phyloP scores from a whole-genome alignment of 805 yeast genomes.

The Pichia cephalocereana region DNA sequence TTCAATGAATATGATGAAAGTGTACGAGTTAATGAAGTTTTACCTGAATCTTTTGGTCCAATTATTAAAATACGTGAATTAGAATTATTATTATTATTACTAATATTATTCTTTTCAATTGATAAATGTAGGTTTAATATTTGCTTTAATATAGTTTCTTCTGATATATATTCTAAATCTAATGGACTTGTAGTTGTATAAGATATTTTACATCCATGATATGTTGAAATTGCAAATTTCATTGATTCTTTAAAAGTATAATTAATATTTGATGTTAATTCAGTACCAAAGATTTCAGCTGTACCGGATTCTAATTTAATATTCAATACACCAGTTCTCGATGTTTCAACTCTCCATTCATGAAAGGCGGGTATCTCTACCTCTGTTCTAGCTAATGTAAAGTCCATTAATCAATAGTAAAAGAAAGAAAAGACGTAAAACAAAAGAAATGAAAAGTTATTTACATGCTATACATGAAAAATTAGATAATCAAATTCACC shows the following conservation, averaged over 20 bases:
- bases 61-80: conserved; percentile 47
- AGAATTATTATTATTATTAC: too few species aligned
- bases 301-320: conserved; percentile 45
- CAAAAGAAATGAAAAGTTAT: not conserved
- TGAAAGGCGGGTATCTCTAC: conserved; percentile 16
- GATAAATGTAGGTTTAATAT: conserved; percentile 70
- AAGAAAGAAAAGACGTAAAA: too few species aligned
- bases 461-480: not conserved
- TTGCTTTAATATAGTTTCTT: conserved; percentile 44
- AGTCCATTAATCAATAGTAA: conserved; percentile 1
- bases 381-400: conserved; percentile 2
- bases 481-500: too few species aligned
- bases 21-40: conserved; percentile 63
- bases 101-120: conserved; percentile 35
- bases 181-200: conserved; percentile 34
- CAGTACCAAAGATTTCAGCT: conserved; percentile 91
- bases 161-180: conserved; percentile 53
- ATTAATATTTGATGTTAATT: conserved; percentile 63
- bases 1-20: conserved; percentile 70
- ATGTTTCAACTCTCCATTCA: conserved; percentile 3
- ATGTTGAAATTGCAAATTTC: conserved; percentile 48
- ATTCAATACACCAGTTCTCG: not conserved
- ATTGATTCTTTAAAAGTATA: conserved; percentile 45
- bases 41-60: conserved; percentile 71
- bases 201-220: conserved; percentile 56